Conservation (phyloP, 2,329 filamentous ascomycete species). For the Dendryphion nanum region DNA sequence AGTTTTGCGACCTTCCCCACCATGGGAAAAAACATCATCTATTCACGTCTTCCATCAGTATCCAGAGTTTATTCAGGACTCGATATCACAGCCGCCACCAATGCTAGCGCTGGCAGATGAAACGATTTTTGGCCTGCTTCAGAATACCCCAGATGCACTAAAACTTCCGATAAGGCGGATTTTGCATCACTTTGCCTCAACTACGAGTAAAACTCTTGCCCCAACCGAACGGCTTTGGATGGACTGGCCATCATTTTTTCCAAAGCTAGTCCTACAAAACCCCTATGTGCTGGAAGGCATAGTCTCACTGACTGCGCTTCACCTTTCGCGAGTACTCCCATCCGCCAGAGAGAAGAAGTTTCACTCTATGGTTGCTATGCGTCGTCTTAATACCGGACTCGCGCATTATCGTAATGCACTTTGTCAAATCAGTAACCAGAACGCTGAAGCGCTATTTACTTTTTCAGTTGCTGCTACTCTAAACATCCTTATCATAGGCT, state of each 20-base stretch:
- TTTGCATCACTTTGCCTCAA: conserved; percentile 20
- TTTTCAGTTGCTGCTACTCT: conserved; percentile 17
- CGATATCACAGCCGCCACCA: too few species aligned
- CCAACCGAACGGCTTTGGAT: conserved; percentile 9
- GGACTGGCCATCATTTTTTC: conserved; percentile 24
- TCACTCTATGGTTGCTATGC: conserved; percentile 18
- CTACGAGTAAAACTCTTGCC: conserved; percentile 20
- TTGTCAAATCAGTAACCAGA: conserved; percentile 35
- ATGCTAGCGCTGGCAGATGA: too few species aligned
- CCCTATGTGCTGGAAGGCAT: conserved; percentile 44
- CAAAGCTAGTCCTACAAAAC: conserved; percentile 35
- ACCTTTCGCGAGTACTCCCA: conserved; percentile 36
- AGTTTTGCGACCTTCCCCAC: too few species aligned
- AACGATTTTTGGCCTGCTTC: conserved; percentile 10
- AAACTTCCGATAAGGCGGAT: conserved; percentile 14
- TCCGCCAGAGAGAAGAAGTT: conserved; percentile 9
- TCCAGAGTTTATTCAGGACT: too few species aligned
- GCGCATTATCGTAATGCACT: conserved; percentile 18
- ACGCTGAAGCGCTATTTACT: conserved; percentile 40
- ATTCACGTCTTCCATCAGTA: too few species aligned
- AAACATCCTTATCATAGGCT: conserved; percentile 14
- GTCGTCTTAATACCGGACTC: conserved; percentile 24
- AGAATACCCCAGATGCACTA: conserved; percentile 9
- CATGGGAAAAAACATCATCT: too few species aligned
- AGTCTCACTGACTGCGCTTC: conserved; percentile 44